Percentiles rank a stretch among this genome's conserved stretches.
Evolutionary conservation across 768 basidiomycete genomes (phyloP).

Genomic region (Rhizopogon roseolus): DNA sequence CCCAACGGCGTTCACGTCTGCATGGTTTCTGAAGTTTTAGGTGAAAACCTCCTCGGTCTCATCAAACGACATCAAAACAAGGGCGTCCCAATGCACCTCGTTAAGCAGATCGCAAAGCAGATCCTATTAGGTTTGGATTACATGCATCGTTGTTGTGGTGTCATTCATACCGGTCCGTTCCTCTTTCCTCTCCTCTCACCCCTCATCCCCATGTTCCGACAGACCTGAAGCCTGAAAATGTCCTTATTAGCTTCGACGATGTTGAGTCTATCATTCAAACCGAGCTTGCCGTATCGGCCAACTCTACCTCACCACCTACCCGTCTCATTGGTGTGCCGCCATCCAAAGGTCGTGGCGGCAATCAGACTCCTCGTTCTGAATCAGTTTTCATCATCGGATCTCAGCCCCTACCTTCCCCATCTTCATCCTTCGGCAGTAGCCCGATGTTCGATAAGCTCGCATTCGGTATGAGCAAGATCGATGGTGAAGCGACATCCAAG

Average conservation of each 20-base stretch:
- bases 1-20: constrained; percentile 97
- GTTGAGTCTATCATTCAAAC: constrained; percentile 89
- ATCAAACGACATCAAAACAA: constrained; percentile 99
- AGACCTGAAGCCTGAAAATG: constrained; percentile 98
- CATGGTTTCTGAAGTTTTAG: constrained; percentile 99
- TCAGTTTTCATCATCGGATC: constrained; percentile 84
- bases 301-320: constrained; percentile 33
- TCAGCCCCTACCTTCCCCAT: constrained; percentile 87
- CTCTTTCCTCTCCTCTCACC: background rate
- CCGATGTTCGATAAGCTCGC: constrained; percentile 84
- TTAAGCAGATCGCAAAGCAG: constrained; percentile 96
- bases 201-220: constrained; percentile 9
- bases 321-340: constrained; percentile 92
- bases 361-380: constrained; percentile 90
- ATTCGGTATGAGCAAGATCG: constrained; percentile 92
- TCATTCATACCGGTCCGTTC: constrained; percentile 84
- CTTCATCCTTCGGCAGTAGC: constrained; percentile 62
- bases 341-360: constrained; percentile 88
- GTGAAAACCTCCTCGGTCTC: constrained; percentile 91
- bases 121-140: constrained; percentile 94
- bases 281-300: constrained; percentile 53
- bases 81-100: constrained; percentile 89
- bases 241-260: constrained; percentile 94
- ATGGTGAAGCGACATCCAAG: constrained; percentile 35
- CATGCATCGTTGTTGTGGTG: constrained; percentile 95